Evolutionary conservation across 331 rosid genomes (phyloP), one percentile per base, ranked within the genome.

Genomic region (Ulmus americana): DNA sequence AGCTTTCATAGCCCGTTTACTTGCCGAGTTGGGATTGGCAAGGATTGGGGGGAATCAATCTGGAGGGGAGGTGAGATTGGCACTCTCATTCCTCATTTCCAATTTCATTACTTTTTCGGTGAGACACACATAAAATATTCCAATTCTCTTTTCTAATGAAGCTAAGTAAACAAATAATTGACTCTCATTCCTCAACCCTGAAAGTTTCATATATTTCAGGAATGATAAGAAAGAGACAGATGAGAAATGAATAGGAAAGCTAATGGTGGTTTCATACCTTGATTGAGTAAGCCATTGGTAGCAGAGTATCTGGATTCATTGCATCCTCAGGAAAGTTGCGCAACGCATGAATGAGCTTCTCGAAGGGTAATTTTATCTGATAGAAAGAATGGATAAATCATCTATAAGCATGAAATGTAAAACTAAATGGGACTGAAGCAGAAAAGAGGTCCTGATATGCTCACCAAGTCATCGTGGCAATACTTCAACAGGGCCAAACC

Each of bases 391-490:
- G 70, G 60, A 57, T 20, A 35, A 76, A 61, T 10, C 46, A 40
- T 59, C 55, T 64, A 62, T 71, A 68, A 68, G 67, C 48, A 55
- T 49, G 47, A 45, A 71, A 47, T 39, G 11, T 6, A 45, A 39
- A 48, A 51, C 63, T 48, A 15, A 40, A 63, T 18, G 43, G 57
- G n/a, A 50, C 65, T 20, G 35, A 62, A 73, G 70, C 64, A 60
- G 58, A 72, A 39, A 55, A 39, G 54, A 72, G 40, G 10, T 65
- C 50, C 14, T 39, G 14, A 47, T 61, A 49, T 61, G 77, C 99
- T 82, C 73, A 94, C 99, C 97, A 94, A 81, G 85, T 90, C 95
- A 66, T 94, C 99, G 10, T 82, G 95, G 83, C 99, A 87, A 79
- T 80, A 87, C 71, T 85, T 90, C 14, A 94, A 75, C 14, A 90